Evolutionary conservation across 352 stramenopile genomes (phyloP).

Genomic region (Pythium oligandrum): DNA sequence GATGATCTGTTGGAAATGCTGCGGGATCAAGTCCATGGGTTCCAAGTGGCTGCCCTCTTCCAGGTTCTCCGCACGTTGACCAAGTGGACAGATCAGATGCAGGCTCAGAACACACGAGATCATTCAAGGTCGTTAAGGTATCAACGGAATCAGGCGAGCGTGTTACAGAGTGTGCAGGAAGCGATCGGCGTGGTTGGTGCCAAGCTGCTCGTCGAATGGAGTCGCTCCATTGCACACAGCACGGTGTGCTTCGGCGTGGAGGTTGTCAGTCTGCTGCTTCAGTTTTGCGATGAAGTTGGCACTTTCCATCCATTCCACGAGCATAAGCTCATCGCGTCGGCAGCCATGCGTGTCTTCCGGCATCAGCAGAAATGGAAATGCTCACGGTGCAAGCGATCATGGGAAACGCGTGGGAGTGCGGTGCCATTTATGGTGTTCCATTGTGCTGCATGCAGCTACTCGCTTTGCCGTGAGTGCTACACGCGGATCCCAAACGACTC

Average conservation of each 20-base stretch:
- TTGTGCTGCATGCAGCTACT: conserved; percentile 16
- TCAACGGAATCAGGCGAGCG: not conserved
- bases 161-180: conserved; percentile 9
- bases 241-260: conserved; percentile 4
- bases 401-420: conserved; percentile 13
- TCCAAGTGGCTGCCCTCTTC: conserved; percentile 13
- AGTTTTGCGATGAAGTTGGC: conserved; percentile 16
- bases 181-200: conserved; percentile 18
- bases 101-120: not conserved
- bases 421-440: conserved; percentile 17
- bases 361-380: conserved; percentile 14
- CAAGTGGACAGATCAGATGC: conserved; percentile 6
- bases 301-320: conserved; percentile 24
- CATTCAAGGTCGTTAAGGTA: not conserved
- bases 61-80: conserved; percentile 14
- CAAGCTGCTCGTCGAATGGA: conserved; percentile 15
- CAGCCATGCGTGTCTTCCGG: conserved; percentile 18
- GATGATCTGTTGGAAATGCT: not conserved
- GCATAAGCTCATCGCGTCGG: conserved; percentile 21
- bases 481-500: conserved; percentile 57
- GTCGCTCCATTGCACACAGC: not conserved
- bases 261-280: conserved; percentile 22
- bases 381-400: conserved; percentile 18
- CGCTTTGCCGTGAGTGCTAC: conserved; percentile 22
- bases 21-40: conserved; percentile 2